Conservation (phyloP, 306 rosid species). For the Acacia acuminata region DNA sequence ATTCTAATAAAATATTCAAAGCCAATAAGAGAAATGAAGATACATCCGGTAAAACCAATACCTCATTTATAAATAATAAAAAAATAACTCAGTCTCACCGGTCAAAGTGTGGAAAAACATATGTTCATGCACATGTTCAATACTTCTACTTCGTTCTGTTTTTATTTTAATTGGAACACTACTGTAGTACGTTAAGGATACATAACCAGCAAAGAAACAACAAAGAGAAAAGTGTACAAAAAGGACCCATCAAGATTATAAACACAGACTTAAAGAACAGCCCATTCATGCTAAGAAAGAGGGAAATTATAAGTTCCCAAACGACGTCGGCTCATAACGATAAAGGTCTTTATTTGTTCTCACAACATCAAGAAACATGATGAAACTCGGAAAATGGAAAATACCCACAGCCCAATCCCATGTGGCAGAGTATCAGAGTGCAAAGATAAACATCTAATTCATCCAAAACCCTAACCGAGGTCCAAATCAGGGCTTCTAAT, state of each 20-base stretch:
- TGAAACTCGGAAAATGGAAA: slow-evolving; percentile 3
- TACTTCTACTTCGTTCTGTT: neutral
- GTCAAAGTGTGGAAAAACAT: neutral
- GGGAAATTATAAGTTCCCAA: neutral
- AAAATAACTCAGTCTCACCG: neutral
- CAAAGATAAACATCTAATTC: neutral
- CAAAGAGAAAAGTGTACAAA: neutral
- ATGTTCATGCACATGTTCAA: neutral
- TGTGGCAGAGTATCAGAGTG: neutral
- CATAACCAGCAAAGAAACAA: neutral
- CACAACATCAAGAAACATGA: neutral
- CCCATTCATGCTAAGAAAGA: neutral
- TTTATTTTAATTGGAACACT: neutral
- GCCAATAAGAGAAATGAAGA: neutral
- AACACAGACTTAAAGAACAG: neutral
- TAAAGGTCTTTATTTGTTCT: neutral
- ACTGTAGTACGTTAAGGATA: neutral
- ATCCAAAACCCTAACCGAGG: slow-evolving; percentile 36
- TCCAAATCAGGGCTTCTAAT: neutral
- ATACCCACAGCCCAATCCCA: slow-evolving; percentile 10
- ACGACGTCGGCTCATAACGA: neutral
- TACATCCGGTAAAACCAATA: neutral
- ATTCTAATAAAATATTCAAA: neutral
- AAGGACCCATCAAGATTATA: neutral
- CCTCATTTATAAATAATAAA: no score